These are phyloP conservation scores for Dryadomyces quercivorus DNA, from an alignment of 2,329 filamentous ascomycete species.

Conservation along the genomic window DNA sequence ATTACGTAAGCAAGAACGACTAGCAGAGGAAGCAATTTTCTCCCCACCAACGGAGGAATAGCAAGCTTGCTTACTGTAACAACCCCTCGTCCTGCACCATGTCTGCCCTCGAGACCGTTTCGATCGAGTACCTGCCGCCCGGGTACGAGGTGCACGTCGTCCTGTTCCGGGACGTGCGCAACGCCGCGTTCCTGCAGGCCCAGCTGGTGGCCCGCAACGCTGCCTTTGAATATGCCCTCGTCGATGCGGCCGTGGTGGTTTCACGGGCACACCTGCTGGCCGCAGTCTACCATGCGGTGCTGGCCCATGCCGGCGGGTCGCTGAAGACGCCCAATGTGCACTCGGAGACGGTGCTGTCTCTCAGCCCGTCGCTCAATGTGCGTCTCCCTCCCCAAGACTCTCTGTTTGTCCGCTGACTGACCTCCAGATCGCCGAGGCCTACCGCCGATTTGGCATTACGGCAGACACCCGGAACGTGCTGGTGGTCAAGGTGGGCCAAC, in stretches of 20 bases:
- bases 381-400: not conserved
- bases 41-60: not conserved
- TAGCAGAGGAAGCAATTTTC: not conserved
- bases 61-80: not conserved
- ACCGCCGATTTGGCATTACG: slow-evolving; percentile 74
- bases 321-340: slow-evolving; percentile 78
- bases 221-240: slow-evolving; percentile 84
- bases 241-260: slow-evolving; percentile 72
- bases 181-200: slow-evolving; percentile 64
- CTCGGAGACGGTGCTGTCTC: slow-evolving; percentile 71
- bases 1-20: not conserved
- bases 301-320: slow-evolving; percentile 42
- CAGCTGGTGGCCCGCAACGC: slow-evolving; percentile 78
- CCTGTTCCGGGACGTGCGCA: slow-evolving; percentile 65
- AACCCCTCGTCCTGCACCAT: not conserved
- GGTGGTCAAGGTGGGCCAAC: slow-evolving; percentile 63
- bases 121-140: slow-evolving; percentile 63
- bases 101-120: slow-evolving; percentile 46
- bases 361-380: slow-evolving; percentile 77
- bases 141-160: slow-evolving; percentile 58
- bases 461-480: slow-evolving; percentile 61
- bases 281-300: slow-evolving; percentile 66
- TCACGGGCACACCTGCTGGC: slow-evolving; percentile 63
- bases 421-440: slow-evolving; percentile 74
- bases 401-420: not conserved